Conservation (phyloP, 768 basidiomycete genomes). For the Naganishia randhawae region DNA sequence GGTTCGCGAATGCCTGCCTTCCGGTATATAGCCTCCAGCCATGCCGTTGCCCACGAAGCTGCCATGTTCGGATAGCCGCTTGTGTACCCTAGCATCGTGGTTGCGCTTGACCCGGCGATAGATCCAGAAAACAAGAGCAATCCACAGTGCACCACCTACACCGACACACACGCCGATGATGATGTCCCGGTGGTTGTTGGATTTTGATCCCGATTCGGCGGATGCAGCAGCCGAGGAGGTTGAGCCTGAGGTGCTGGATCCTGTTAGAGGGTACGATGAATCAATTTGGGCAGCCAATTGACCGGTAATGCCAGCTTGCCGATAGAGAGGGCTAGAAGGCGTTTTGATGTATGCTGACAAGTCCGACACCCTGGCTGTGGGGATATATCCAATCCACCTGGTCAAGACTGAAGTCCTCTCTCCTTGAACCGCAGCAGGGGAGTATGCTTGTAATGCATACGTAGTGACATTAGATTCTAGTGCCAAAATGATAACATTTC, state of each 20-base stretch:
- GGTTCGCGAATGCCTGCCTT: slow-evolving; percentile 31
- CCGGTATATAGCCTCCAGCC: slow-evolving; percentile 22
- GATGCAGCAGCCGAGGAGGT: slow-evolving; percentile 18
- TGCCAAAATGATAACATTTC: slow-evolving; percentile 25
- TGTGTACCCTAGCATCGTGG: slow-evolving; percentile 64
- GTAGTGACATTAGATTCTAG: slow-evolving; percentile 53
- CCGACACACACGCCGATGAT: slow-evolving; percentile 64
- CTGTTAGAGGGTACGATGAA: slow-evolving; percentile 60
- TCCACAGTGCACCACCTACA: slow-evolving; percentile 27
- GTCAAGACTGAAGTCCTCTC: slow-evolving; percentile 63
- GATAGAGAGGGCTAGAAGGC: slow-evolving; percentile 65
- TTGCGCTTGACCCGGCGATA: slow-evolving; percentile 66
- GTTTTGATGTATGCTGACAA: slow-evolving; percentile 65
- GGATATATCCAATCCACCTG: slow-evolving; percentile 69
- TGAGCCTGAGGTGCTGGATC: slow-evolving; percentile 30
- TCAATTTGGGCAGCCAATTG: slow-evolving; percentile 68
- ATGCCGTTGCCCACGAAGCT: slow-evolving; percentile 12
- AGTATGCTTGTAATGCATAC: slow-evolving; percentile 66
- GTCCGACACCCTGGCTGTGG: slow-evolving; percentile 56
- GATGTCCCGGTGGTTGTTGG: slow-evolving; percentile 64
- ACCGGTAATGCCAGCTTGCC: slow-evolving; percentile 55
- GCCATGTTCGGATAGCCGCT: slow-evolving; percentile 62
- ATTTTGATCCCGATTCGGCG: slow-evolving; percentile 38
- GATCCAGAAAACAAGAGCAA: slow-evolving; percentile 54
- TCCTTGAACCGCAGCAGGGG: slow-evolving; percentile 60